phyloP scores from a whole-genome alignment of 495 filamentous ascomycete species.

The Aspergillus affinis region DNA sequence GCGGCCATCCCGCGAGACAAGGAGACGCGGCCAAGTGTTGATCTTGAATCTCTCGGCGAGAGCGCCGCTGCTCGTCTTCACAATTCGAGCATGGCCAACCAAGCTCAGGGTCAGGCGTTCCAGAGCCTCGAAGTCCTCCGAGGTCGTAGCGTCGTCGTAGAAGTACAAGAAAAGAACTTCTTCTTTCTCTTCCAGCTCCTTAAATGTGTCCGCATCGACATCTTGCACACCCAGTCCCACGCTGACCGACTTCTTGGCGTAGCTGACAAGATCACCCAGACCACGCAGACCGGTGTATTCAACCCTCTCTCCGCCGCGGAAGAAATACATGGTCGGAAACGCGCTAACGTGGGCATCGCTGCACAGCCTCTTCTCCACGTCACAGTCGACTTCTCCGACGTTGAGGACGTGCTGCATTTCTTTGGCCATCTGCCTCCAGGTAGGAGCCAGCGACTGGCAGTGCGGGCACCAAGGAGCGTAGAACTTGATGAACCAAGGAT shows the following conservation, averaged over 20 bases:
- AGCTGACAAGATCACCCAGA: slow-evolving; percentile 83
- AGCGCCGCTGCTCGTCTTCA: slow-evolving; percentile 76
- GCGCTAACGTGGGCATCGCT: slow-evolving; percentile 77
- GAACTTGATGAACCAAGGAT: slow-evolving; percentile 98
- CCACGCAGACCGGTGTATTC: slow-evolving; percentile 94
- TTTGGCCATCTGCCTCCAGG: slow-evolving; percentile 84
- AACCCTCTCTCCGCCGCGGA: slow-evolving; percentile 85
- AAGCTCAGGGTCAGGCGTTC: slow-evolving; percentile 82
- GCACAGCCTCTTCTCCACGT: slow-evolving; percentile 77
- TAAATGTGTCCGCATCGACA: slow-evolving; percentile 72
- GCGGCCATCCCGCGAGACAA: slow-evolving; percentile 85
- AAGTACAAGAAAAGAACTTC: slow-evolving; percentile 97
- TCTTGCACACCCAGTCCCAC: slow-evolving; percentile 74
- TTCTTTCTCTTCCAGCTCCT: slow-evolving; percentile 85
- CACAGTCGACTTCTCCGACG: slow-evolving; percentile 95
- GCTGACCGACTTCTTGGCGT: slow-evolving; percentile 81
- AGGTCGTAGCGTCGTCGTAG: slow-evolving; percentile 90
- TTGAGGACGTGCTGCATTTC: slow-evolving; percentile 87
- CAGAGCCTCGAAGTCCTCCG: slow-evolving; percentile 85
- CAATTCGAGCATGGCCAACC: slow-evolving; percentile 86
- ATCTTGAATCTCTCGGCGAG: slow-evolving; percentile 86
- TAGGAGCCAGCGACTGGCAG: slow-evolving; percentile 87
- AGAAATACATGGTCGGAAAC: slow-evolving; percentile 90
- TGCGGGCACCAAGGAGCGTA: slow-evolving; percentile 97
- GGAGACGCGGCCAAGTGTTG: slow-evolving; percentile 86